A percentile compares a stretch with the other conserved stretches of the same genome.
phyloP scores from a whole-genome alignment of 331 rosid species.

The Rosa hybrid region DNA sequence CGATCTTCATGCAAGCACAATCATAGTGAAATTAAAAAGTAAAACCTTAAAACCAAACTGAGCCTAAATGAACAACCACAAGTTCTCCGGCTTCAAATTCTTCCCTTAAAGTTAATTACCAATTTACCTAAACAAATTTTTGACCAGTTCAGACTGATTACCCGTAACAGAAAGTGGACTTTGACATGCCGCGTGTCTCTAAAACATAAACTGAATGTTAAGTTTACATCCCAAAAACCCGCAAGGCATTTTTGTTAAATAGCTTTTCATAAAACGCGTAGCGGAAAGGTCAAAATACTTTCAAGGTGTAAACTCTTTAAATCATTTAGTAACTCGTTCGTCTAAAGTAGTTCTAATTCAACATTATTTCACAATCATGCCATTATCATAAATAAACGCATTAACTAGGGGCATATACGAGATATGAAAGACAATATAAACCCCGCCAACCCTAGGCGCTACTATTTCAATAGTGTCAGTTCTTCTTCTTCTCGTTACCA shows the following conservation, averaged over 20 bases:
- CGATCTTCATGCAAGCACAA: too few species aligned
- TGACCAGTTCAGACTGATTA: not conserved
- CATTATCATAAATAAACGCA: conserved; percentile 18
- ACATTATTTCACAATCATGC: not conserved
- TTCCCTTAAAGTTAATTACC: not conserved
- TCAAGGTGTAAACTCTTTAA: too few species aligned
- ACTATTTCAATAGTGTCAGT: not conserved
- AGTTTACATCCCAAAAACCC: too few species aligned
- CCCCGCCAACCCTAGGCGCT: not conserved
- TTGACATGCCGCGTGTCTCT: too few species aligned
- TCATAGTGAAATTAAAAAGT: not conserved
- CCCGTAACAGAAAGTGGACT: not conserved
- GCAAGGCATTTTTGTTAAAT: too few species aligned
- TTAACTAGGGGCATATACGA: not conserved
- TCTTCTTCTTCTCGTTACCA: not conserved
- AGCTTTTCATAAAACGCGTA: too few species aligned
- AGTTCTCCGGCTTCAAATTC: not conserved
- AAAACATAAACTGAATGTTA: too few species aligned
- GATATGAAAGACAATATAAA: not conserved
- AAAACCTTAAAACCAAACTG: not conserved
- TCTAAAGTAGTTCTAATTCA: too few species aligned
- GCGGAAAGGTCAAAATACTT: too few species aligned
- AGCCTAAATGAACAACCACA: not conserved
- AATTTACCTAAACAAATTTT: not conserved
- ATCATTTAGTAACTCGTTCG: too few species aligned